These are phyloP conservation scores for Solanum hybrid DNA, from an alignment of 305 asterid species.

Conservation along the genomic window DNA sequence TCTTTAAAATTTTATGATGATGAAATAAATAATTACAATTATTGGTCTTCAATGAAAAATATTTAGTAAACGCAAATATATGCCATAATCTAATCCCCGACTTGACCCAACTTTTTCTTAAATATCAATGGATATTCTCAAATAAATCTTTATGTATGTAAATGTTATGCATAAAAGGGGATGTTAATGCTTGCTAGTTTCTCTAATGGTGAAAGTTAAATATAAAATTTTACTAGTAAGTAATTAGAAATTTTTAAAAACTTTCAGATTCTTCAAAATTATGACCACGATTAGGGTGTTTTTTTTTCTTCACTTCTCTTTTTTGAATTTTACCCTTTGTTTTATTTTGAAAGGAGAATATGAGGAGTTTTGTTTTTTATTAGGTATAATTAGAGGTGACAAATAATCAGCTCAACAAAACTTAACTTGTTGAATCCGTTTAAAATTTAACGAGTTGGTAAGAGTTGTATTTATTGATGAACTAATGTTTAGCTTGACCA, in stretches of 20 bases:
- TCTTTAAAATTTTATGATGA: not conserved
- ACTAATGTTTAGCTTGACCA: too few relatives aligned
- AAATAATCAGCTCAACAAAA: too few relatives aligned
- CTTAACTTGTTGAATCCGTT: not conserved
- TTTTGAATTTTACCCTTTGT: not conserved
- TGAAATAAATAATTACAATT: not conserved
- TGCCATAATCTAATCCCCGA: not conserved
- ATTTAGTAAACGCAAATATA: not conserved
- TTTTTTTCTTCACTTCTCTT: not conserved
- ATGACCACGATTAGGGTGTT: too few relatives aligned
- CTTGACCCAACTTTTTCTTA: not conserved
- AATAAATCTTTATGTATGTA: not conserved
- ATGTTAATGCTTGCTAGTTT: too few relatives aligned
- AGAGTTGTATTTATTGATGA: not conserved
- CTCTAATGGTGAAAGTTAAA: not conserved
- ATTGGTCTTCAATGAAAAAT: not conserved
- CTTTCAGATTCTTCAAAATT: too few relatives aligned
- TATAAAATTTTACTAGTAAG: too few relatives aligned
- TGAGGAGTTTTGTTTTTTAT: too few relatives aligned
- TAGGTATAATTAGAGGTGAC: too few relatives aligned
- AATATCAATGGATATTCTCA: not conserved
- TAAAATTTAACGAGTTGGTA: not conserved
- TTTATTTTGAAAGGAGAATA: not conserved
- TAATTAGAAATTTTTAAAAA: too few relatives aligned
- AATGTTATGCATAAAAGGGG: not conserved